Base-by-base conservation (phyloP, 306 rosid species). In the Styphnolobium japonicum region DNA sequence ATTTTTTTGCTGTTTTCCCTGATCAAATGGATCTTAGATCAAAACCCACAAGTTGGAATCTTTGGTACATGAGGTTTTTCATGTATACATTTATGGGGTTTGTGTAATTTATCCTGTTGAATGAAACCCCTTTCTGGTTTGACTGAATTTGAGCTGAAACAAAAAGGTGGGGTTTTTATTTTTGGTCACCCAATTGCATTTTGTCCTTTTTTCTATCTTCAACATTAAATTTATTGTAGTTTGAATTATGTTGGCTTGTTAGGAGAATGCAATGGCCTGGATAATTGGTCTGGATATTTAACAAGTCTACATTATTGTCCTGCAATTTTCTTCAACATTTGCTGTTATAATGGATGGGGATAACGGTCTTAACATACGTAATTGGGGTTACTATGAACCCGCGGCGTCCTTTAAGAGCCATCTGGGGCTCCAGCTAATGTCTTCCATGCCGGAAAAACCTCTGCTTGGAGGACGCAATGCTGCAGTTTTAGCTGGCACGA, bases 341-440 rank as follows among this genome's bases (percentile, higher is more conserved):
- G 60, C 71, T 78, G 63, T 85, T 89, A 86, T 84, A 56, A 95
- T 95, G 99, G 99, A 95, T 76, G 96, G 88, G 39, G 89, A 93
- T 79, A 96, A 95, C 85, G 88, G 92, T 12, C 89, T 93, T 85
- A 89, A 91, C 85, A 95, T 91, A 76, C 92, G 93, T 67, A 91
- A 93, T 63, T 95, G 99, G 99, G 97, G 97, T 78, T 95, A 90
- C 89, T 92, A 93, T 85, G 99, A 92, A 81, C 93, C 98, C 2
- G 69, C 87, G 0, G 18, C 88, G 0, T 82, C 97, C 25, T 87
- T 82, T 61, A 92, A 93, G 85, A 89, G 87, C 42, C 97, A 93
- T 65, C 89, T 93, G 36, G 96, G 99, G 53, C 90, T 95, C 68
- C 97, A 90, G 85, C 96, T 95, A 81, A 93, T 95, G 97, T 85